Conservation (phyloP, 169 alveolate genomes). For the Eimeria tenella region DNA sequence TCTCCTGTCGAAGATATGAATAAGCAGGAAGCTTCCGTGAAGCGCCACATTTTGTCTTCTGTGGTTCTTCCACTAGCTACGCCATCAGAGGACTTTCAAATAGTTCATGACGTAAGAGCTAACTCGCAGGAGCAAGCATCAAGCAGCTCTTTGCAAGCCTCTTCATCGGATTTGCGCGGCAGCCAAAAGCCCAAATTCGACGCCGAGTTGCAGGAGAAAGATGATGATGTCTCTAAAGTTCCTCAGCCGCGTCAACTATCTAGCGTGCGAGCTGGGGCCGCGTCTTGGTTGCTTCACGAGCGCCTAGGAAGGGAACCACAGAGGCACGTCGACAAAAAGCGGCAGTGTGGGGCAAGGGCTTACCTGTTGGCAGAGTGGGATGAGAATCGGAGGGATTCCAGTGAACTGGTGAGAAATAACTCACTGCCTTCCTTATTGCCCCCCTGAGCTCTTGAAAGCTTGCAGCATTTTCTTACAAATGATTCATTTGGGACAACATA, state of each 20-base stretch:
- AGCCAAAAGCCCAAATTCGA: background rate
- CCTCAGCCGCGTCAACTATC: background rate
- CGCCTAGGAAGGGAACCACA: conserved; percentile 57
- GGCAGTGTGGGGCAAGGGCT: conserved; percentile 42
- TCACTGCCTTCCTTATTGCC: background rate
- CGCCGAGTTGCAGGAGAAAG: background rate
- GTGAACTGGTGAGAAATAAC: conserved; percentile 39
- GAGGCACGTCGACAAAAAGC: background rate
- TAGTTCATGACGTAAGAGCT: background rate
- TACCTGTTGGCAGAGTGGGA: conserved; percentile 43
- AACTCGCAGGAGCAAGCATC: background rate
- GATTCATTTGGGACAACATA: too few species aligned
- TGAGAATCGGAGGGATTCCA: background rate
- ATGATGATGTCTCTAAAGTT: background rate
- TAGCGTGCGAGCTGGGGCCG: conserved; percentile 9
- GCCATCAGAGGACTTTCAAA: background rate
- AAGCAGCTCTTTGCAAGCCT: background rate
- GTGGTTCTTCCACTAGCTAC: background rate
- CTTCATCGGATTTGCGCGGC: too few species aligned
- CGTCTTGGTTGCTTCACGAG: conserved; percentile 59
- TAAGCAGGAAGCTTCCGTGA: background rate
- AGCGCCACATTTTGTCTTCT: conserved; percentile 26
- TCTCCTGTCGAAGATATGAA: background rate
- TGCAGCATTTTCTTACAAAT: too few species aligned
- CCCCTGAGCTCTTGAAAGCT: too few species aligned